Evolutionary conservation across 1,284 basidiomycete genomes (phyloP).

Genomic region (Albatrellus sp.): DNA sequence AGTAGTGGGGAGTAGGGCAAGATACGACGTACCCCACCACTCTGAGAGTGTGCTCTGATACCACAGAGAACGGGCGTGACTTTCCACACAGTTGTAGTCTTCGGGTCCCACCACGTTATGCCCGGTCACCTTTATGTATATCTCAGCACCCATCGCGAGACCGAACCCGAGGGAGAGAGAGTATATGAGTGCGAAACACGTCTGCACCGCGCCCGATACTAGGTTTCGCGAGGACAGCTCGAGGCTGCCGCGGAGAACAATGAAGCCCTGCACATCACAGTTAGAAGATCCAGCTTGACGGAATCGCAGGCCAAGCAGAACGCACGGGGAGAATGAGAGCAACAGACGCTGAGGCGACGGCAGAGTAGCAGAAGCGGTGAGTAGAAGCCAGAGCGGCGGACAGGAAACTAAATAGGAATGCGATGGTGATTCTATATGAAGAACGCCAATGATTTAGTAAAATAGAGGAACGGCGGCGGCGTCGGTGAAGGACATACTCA

Average conservation of each 20-base stretch:
- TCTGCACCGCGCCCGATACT: slow-evolving; percentile 73
- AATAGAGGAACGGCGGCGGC: background rate
- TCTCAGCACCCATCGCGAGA: slow-evolving; percentile 64
- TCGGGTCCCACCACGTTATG: slow-evolving; percentile 33
- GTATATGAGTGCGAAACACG: slow-evolving; percentile 76
- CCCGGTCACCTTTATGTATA: slow-evolving; percentile 47
- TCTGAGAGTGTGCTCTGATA: slow-evolving; percentile 42
- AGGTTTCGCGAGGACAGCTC: slow-evolving; percentile 75
- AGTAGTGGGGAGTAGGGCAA: background rate
- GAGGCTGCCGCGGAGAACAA: slow-evolving; percentile 70
- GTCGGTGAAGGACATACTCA: slow-evolving; percentile 39
- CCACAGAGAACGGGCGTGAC: slow-evolving; percentile 47
- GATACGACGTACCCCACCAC: slow-evolving; percentile 38
- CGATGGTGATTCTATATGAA: slow-evolving; percentile 54
- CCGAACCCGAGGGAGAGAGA: slow-evolving; percentile 78
- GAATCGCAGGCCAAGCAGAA: slow-evolving; percentile 5
- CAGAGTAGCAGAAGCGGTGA: slow-evolving; percentile 72
- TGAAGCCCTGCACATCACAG: slow-evolving; percentile 43
- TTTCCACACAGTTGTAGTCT: slow-evolving; percentile 46
- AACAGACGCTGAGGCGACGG: slow-evolving; percentile 74
- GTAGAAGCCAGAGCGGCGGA: slow-evolving; percentile 69
- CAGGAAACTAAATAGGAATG: slow-evolving; percentile 71
- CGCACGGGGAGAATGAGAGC: slow-evolving; percentile 78
- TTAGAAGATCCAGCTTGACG: background rate
- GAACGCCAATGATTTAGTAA: too few species aligned